phyloP scores from a whole-genome alignment of 805 yeast species.

The Cyberlindnera misumaiensis region DNA sequence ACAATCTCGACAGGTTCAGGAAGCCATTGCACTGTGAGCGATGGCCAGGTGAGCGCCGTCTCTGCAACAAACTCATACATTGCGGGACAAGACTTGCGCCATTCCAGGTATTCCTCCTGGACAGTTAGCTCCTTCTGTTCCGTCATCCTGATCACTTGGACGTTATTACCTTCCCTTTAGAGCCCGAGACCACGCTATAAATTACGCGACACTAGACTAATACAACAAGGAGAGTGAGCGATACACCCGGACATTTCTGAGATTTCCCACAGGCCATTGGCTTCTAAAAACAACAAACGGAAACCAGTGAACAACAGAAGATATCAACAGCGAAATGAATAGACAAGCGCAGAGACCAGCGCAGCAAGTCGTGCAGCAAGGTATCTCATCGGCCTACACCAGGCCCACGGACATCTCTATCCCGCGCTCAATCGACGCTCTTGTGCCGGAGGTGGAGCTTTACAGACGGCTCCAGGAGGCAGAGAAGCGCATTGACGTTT shows the following conservation, averaged over 20 bases:
- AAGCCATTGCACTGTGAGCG: slow-evolving; percentile 72
- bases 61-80: slow-evolving; percentile 83
- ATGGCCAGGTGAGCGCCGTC: slow-evolving; percentile 78
- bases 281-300: not conserved
- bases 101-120: slow-evolving; percentile 60
- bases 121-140: slow-evolving; percentile 26
- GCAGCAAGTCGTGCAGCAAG: slow-evolving; percentile 18
- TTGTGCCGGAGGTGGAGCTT: slow-evolving; percentile 64
- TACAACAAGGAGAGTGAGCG: not conserved
- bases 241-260: not conserved
- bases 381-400: slow-evolving; percentile 16
- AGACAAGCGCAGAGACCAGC: not conserved
- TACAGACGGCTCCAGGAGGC: slow-evolving; percentile 70
- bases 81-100: slow-evolving; percentile 75
- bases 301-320: not conserved
- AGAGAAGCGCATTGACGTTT: slow-evolving; percentile 76
- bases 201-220: too few species aligned
- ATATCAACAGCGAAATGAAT: not conserved
- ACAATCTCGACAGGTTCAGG: slow-evolving; percentile 33
- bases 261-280: not conserved
- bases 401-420: slow-evolving; percentile 50
- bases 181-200: too few species aligned
- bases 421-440: slow-evolving; percentile 36
- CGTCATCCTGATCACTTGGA: slow-evolving; percentile 7
- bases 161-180: too few species aligned